Conservation (phyloP, 2,329 filamentous ascomycete genomes). For the Ophidiomyces ophidiicola region DNA sequence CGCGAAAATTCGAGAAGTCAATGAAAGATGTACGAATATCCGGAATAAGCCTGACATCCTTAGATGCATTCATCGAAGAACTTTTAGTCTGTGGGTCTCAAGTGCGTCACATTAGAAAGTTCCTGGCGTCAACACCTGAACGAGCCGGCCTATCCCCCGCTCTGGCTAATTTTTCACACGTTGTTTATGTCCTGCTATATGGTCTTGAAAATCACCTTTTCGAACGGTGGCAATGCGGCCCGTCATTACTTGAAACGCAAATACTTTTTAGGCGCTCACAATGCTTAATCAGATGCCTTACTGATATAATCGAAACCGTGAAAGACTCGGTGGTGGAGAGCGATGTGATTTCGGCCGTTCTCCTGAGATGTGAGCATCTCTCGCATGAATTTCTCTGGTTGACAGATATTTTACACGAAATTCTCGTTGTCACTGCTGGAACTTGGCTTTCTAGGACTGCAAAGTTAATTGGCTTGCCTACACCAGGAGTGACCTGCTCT, state of each 20-base stretch:
- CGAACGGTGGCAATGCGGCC: constrained; percentile 17
- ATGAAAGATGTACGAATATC: constrained; percentile 37
- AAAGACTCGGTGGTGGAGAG: constrained; percentile 45
- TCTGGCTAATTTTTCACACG: constrained; percentile 27
- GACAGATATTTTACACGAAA: constrained; percentile 52
- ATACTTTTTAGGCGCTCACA: constrained; percentile 30
- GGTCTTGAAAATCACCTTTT: constrained; percentile 28
- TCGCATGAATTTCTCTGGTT: constrained; percentile 53
- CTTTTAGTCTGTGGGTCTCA: constrained; percentile 28
- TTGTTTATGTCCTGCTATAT: constrained; percentile 26
- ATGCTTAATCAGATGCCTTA: constrained; percentile 27
- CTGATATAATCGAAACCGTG: constrained; percentile 33
- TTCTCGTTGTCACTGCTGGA: constrained; percentile 49
- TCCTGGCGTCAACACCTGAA: constrained; percentile 22
- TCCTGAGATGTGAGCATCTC: constrained; percentile 49
- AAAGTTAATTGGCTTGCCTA: constrained; percentile 61
- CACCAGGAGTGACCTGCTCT: constrained; percentile 40
- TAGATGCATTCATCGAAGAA: constrained; percentile 24
- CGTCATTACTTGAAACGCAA: constrained; percentile 28
- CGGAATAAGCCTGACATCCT: constrained; percentile 38
- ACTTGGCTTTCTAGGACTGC: constrained; percentile 58
- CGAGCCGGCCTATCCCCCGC: constrained; percentile 22
- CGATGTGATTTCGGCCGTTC: constrained; percentile 49
- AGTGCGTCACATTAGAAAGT: constrained; percentile 28
- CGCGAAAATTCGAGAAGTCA: constrained; percentile 28